A percentile compares a stretch with the other conserved stretches of the same genome.
phyloP scores from a whole-genome alignment of 164 flowering plant genomes.

The Berberis vulgaris region DNA sequence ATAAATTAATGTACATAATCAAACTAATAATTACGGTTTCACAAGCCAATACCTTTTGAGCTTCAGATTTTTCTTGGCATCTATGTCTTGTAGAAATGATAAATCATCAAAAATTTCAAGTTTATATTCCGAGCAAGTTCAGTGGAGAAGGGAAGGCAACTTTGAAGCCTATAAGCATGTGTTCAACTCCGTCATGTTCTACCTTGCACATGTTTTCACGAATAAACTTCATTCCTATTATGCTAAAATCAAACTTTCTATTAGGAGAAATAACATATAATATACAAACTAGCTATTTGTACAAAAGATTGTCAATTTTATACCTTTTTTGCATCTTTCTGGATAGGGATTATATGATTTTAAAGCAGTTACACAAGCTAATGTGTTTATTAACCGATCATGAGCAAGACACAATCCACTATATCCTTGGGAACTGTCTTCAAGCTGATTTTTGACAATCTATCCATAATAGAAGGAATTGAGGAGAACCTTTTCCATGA shows the following conservation, averaged over 20 bases:
- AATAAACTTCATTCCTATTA: conserved; percentile 47
- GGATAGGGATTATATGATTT: not conserved
- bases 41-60: conserved; percentile 42
- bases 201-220: conserved; percentile 48
- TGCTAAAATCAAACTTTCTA: not conserved
- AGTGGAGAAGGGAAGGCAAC: conserved; percentile 79
- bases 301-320: not conserved
- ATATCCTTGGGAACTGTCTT: not conserved
- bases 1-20: too few species aligned
- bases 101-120: conserved; percentile 42
- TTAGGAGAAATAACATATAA: not conserved
- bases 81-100: conserved; percentile 48
- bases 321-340: not conserved
- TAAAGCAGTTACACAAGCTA: not conserved
- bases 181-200: conserved; percentile 54
- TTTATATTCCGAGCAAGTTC: conserved; percentile 39
- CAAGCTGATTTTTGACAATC: not conserved
- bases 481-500: not conserved
- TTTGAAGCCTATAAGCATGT: conserved; percentile 91
- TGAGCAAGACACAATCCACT: not conserved
- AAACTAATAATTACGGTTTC: not conserved
- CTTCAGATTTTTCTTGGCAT: conserved; percentile 49
- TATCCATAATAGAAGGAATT: not conserved
- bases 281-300: not conserved
- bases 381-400: not conserved